A percentile compares a stretch with the other conserved stretches of the same genome.
These are phyloP conservation scores for Cetradonia linearis DNA, from an alignment of 495 filamentous ascomycete genomes.

Conservation along the genomic window DNA sequence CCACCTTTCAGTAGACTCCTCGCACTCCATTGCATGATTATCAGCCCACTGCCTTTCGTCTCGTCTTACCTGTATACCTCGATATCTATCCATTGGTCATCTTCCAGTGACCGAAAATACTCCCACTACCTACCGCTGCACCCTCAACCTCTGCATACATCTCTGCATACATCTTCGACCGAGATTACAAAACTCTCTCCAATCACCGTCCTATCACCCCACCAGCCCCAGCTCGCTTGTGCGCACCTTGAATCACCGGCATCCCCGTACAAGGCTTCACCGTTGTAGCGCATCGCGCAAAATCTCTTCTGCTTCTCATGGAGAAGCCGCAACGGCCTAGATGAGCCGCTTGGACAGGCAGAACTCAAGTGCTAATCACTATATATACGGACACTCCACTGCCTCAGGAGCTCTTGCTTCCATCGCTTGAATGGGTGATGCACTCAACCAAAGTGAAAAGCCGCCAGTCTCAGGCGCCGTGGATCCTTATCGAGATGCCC, in stretches of 20 bases:
- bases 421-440: conserved; percentile 29
- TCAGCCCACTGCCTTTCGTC: neutral
- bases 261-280: neutral
- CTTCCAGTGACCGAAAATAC: neutral
- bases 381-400: neutral
- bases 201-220: neutral
- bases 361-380: conserved; percentile 2
- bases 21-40: neutral
- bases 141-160: neutral
- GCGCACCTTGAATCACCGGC: neutral
- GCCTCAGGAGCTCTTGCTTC: neutral
- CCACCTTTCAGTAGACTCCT: neutral
- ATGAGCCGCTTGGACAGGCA: conserved; percentile 16
- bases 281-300: conserved; percentile 3
- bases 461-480: conserved; percentile 25
- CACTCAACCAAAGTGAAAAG: conserved; percentile 8
- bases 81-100: neutral
- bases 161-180: neutral
- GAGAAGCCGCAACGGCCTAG: conserved; percentile 11
- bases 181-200: neutral
- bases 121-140: neutral
- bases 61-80: neutral
- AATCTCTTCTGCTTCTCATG: conserved; percentile 1
- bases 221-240: neutral
- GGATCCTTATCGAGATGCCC: conserved; percentile 39